Evolutionary conservation across 768 basidiomycete species (phyloP), one percentile per base, ranked within the genome.

Genomic region (Dioszegia hungarica): DNA sequence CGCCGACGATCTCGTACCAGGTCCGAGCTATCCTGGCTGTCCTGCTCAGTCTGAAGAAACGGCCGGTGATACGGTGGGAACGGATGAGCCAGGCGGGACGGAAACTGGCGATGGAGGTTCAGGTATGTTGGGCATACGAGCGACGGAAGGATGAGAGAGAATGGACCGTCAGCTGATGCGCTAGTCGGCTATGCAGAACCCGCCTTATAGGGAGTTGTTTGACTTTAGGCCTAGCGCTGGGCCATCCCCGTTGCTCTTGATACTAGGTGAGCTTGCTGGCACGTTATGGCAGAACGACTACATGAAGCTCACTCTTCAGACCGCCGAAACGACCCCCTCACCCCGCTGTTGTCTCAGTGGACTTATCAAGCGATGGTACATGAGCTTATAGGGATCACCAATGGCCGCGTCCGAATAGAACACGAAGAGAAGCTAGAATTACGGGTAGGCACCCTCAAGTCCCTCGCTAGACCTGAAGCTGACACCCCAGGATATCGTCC

Each of bases 331-430:
- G 95, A 99, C 70, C 95, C 95, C 2, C 90, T 98, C 5, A 98
- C 95, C 0, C 95, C 95, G 3, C 78, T 98, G 34, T 81, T 98
- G 28, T 90, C 90, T 2, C 95, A 97, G 76, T 98, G 95, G 95
- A 98, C 95, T 24, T 98, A 98, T 78, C 94, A 98, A 74, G 95
- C 94, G 1, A 97, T 98, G 93, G 95, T 98, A 0, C 95, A 99
- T 68, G 95, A 98, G 73, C 80, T 95, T 14, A 78, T 98, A 6
- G 87, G 89, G 1, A 95, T 99, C 43, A 86, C 88, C 60, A 98
- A 97, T 70, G 94, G 94, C 19, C 82, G 95, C 56, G 92, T 98
- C 41, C 84, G 82, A 60, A 78, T 83, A 59, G 90, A 93, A 33
- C 90, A 90, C 14, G 92, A 90, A 63, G 87, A 92, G 40, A 79